Evolutionary conservation across 2,329 filamentous ascomycete species (phyloP), one percentile per base, ranked within the genome.

Genomic region (Tolypocladium pustulatum): DNA sequence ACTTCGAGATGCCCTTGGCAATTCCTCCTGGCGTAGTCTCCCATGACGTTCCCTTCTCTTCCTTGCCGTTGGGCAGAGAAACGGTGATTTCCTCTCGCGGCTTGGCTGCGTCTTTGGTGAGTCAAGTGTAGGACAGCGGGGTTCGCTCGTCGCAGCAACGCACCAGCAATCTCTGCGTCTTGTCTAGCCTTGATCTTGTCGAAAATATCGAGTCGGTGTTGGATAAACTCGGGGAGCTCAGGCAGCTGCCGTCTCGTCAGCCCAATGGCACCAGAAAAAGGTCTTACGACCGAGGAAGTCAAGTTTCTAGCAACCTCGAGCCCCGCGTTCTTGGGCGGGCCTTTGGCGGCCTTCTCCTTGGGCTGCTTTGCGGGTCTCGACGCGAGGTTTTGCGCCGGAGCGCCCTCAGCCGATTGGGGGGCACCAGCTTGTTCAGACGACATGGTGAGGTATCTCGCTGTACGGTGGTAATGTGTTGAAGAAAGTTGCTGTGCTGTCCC

Each of bases 21-120:
- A 96, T 86, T 67, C 87, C 81, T 52, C 81, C 87, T 7, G 94
- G 94, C 20, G 91, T 95, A 65, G 91, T 97, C 77, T 95, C 90
- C 88, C 89, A 97, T 55, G 91, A 86, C 64, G 87, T 93, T 62
- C 89, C 94, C 63, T 83, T 74, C 69, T 86, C 83, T 66, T 86
- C 76, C 66, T 82, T 85, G 63, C 89, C 89, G 73, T 91, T 86
- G 64, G 82, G 83, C 62, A 94, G 80, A 55, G 87, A 88, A 67
- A 93, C 81, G 60, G 80, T 84, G 72, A 93, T 93, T 63, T 85
- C 79, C 68, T 90, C 85, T 65, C 86, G 86, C 43, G 89, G 86
- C 75, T 88, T 87, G 66, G 69, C 73, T 75, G 57, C 55, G 85
- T 80, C n/a, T 34, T 30, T 38, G 25, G 58, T 63, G 54, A 64